Evolutionary conservation across 2,329 filamentous ascomycete genomes (phyloP).

Genomic region (Diplocarpon rosae): DNA sequence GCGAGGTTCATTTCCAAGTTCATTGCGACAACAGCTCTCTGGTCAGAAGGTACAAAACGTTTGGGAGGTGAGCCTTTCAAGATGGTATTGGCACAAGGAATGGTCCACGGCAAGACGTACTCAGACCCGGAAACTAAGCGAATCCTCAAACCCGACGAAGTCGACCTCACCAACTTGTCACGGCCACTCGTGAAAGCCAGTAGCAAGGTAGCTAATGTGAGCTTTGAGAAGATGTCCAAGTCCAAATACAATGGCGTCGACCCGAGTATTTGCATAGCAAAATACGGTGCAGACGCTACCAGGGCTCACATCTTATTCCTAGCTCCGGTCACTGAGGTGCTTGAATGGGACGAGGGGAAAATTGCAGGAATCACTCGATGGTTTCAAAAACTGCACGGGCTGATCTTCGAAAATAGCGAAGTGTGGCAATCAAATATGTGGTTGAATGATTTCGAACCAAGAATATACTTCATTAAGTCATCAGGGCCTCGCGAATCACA

Average conservation of each 20-base stretch:
- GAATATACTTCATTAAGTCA: background rate
- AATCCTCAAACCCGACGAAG: conserved; percentile 66
- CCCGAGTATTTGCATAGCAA: conserved; percentile 58
- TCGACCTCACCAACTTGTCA: conserved; percentile 48
- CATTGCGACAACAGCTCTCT: conserved; percentile 45
- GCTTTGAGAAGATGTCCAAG: conserved; percentile 90
- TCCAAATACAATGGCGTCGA: conserved; percentile 90
- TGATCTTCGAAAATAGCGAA: background rate
- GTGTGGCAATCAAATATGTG: background rate
- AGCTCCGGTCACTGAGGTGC: conserved; percentile 69
- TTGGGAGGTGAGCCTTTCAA: conserved; percentile 62
- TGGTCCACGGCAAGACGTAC: conserved; percentile 84
- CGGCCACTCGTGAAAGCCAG: conserved; percentile 52
- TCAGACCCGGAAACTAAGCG: conserved; percentile 62
- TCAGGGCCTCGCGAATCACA: background rate
- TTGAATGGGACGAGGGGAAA: conserved; percentile 80
- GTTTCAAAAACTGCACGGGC: conserved; percentile 49
- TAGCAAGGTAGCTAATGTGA: conserved; percentile 46
- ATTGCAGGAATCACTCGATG: conserved; percentile 75
- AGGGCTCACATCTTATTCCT: conserved; percentile 83
- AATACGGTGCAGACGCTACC: conserved; percentile 73
- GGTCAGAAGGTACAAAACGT: conserved; percentile 32
- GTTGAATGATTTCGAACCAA: background rate
- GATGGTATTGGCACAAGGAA: conserved; percentile 76
- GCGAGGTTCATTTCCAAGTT: conserved; percentile 88